These are phyloP conservation scores for Alternaria sp. DNA, from an alignment of 2,329 filamentous ascomycete genomes.

Conservation along the genomic window DNA sequence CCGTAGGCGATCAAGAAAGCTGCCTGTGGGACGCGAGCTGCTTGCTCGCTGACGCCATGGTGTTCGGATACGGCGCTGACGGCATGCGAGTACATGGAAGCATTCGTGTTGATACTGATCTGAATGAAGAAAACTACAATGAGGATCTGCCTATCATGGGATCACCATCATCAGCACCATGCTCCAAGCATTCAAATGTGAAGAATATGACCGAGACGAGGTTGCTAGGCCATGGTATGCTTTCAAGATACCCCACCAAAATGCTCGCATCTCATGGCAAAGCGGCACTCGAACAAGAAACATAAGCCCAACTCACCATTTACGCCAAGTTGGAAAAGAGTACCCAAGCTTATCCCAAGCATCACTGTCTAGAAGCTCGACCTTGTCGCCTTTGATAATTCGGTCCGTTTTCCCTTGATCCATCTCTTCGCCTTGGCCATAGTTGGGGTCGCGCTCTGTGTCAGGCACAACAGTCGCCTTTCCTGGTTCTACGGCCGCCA, in stretches of 20 bases:
- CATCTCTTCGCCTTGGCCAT: conserved; percentile 27
- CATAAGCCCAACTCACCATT: conserved; percentile 41
- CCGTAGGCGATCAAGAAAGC: conserved; percentile 61
- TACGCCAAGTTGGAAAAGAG: conserved; percentile 57
- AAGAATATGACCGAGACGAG: not conserved
- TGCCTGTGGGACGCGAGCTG: conserved; percentile 59
- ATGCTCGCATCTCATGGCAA: conserved; percentile 3
- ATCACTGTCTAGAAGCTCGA: conserved; percentile 52
- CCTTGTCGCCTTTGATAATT: conserved; percentile 39
- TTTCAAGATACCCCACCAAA: not conserved
- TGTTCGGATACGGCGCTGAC: conserved; percentile 56
- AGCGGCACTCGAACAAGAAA: conserved; percentile 37
- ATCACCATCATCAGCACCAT: not conserved
- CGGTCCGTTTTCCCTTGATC: conserved; percentile 32
- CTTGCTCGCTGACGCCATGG: conserved; percentile 58
- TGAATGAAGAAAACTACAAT: conserved; percentile 62
- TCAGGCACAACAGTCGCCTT: conserved; percentile 35
- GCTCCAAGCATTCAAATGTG: not conserved
- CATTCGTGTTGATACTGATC: conserved; percentile 64
- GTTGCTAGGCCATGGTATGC: not conserved
- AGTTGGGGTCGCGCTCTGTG: conserved; percentile 34
- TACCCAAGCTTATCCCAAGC: conserved; percentile 57
- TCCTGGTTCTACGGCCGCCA: conserved; percentile 22
- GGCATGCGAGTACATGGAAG: conserved; percentile 61
- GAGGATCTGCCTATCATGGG: conserved; percentile 54